Percentiles rank a stretch among this genome's conserved stretches.
Conservation (phyloP, 257 asterid species). For the Solanum stenotomum region DNA sequence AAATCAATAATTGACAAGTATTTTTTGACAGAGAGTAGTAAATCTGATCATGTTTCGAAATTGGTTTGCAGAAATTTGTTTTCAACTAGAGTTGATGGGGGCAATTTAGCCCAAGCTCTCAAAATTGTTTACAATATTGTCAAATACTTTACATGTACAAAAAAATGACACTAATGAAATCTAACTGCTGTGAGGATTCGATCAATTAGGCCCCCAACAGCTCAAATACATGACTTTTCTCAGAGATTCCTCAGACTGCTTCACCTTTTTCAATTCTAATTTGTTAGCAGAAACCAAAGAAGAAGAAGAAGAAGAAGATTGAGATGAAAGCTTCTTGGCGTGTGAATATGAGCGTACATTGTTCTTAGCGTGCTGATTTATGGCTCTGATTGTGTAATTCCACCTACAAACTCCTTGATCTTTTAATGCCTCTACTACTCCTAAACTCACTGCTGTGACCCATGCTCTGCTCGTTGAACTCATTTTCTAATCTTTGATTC, state of each 20-base stretch:
- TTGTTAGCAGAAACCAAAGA: not conserved
- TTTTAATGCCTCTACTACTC: constrained; percentile 15
- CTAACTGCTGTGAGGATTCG: not conserved
- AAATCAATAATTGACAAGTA: too few relatives aligned
- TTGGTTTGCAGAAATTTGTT: too few relatives aligned
- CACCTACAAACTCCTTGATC: constrained; percentile 20
- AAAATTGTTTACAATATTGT: not conserved
- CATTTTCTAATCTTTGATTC: constrained; percentile 3
- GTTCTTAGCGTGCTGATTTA: constrained; percentile 9
- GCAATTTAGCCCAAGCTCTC: not conserved
- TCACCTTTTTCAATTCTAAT: not conserved
- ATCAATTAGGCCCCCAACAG: constrained; percentile 22
- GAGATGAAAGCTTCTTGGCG: constrained; percentile 2
- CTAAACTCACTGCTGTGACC: constrained; percentile 10
- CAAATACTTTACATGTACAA: not conserved
- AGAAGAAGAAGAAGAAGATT: not conserved
- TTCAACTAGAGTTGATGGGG: not conserved
- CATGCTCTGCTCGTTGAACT: constrained; percentile 16
- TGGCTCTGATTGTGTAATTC: constrained; percentile 6
- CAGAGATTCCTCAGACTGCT: constrained; percentile 10
- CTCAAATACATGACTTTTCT: constrained; percentile 24
- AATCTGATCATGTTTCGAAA: too few relatives aligned
- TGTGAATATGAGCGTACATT: constrained; percentile 6
- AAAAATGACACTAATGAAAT: not conserved
- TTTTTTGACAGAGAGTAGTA: too few relatives aligned